Conservation (phyloP, 2,329 filamentous ascomycete species). For the Cryphonectria nitschkei region DNA sequence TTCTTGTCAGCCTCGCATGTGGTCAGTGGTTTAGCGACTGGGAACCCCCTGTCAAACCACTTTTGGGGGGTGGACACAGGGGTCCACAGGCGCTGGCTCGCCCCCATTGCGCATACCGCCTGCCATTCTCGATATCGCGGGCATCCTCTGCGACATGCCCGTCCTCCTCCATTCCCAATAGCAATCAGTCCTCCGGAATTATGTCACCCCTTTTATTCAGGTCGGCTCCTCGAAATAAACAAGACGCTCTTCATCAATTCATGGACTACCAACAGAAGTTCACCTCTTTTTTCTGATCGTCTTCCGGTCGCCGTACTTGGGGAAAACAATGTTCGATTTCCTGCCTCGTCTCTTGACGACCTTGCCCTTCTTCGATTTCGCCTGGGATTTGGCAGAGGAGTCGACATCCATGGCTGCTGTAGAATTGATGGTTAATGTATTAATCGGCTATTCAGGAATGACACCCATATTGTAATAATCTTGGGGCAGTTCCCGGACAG, state of each 20-base stretch:
- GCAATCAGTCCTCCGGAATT: neutral
- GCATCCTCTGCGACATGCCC: neutral
- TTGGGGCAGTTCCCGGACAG: neutral
- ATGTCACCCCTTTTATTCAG: neutral
- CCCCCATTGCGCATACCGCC: neutral
- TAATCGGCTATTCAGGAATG: neutral
- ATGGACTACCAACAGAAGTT: neutral
- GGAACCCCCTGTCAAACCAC: slow-evolving; percentile 14
- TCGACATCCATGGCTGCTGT: slow-evolving; percentile 62
- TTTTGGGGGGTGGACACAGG: slow-evolving; percentile 13
- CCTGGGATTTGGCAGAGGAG: slow-evolving; percentile 39
- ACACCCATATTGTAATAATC: neutral
- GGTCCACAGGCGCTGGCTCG: neutral
- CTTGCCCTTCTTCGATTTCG: slow-evolving; percentile 52
- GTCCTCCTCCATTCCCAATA: neutral
- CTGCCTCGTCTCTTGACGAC: slow-evolving; percentile 61
- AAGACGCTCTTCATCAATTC: neutral
- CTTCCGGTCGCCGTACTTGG: slow-evolving; percentile 58
- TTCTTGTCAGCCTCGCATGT: slow-evolving; percentile 29
- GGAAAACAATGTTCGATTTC: slow-evolving; percentile 63
- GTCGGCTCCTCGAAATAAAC: neutral
- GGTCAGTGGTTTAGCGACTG: slow-evolving; percentile 9
- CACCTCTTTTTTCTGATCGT: slow-evolving; percentile 48
- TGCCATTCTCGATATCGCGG: neutral
- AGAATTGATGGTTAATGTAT: neutral